A percentile compares a stretch with the other conserved stretches of the same genome.
These are phyloP conservation scores for Hypoxylon cercidicola DNA, from an alignment of 495 filamentous ascomycete genomes.

Conservation along the genomic window DNA sequence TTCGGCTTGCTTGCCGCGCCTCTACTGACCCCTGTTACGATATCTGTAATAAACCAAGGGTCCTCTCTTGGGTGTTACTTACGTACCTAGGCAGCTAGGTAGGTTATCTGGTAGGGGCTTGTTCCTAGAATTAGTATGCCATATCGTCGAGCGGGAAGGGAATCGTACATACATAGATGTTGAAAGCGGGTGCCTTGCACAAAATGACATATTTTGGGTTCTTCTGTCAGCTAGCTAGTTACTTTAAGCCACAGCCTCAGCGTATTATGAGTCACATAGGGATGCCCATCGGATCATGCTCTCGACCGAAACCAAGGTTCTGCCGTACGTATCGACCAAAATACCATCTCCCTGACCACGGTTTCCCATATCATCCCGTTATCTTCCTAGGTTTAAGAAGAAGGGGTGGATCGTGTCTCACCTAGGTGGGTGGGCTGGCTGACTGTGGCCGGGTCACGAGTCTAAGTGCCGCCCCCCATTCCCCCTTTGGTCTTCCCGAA, in stretches of 20 bases:
- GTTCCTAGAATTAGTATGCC: slow-evolving; percentile 10
- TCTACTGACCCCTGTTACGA: slow-evolving; percentile 11
- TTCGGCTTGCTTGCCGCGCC: slow-evolving; percentile 12
- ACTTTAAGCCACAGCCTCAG: slow-evolving; percentile 24
- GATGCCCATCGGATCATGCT: slow-evolving; percentile 32
- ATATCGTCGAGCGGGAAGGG: slow-evolving; percentile 8
- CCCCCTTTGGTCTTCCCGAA: slow-evolving; percentile 36
- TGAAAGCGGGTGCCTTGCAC: slow-evolving; percentile 41
- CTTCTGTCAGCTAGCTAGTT: slow-evolving; percentile 28
- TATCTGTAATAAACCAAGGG: background rate
- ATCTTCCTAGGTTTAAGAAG: slow-evolving; percentile 24
- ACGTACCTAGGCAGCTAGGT: background rate
- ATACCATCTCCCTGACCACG: slow-evolving; percentile 31
- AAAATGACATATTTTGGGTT: slow-evolving; percentile 30
- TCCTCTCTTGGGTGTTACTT: too few species aligned
- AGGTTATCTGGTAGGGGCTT: slow-evolving; percentile 8
- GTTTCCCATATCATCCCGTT: slow-evolving; percentile 41
- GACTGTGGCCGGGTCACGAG: slow-evolving; percentile 48
- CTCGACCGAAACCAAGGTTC: slow-evolving; percentile 27
- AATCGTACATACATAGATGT: slow-evolving; percentile 22
- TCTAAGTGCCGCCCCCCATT: slow-evolving; percentile 43
- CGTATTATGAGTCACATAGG: slow-evolving; percentile 41
- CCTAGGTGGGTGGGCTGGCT: slow-evolving; percentile 49
- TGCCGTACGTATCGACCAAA: slow-evolving; percentile 28
- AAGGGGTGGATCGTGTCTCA: slow-evolving; percentile 47